Base-by-base conservation (phyloP, 1,284 basidiomycete genomes). In the Lignosus rhinocerotis region DNA sequence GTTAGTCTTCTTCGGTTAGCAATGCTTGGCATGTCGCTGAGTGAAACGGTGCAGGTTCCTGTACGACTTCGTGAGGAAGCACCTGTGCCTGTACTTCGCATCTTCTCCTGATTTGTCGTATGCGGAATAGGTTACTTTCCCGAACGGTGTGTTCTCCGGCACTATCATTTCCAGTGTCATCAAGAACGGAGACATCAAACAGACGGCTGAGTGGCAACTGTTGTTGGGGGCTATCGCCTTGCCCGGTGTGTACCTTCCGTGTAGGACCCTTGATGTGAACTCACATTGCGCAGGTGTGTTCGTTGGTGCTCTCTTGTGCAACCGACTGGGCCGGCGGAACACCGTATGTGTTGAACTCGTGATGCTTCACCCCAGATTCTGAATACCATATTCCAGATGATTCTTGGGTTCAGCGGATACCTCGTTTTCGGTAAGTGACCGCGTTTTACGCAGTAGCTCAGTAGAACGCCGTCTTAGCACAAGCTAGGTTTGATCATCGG, bases 361-460 rank as follows among this genome's bases (percentile, higher is more conserved):
- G 21, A 9, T 32, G 21, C 19, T 4, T 47, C 7, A 12, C 56
- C 8, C 34, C 36, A n/a, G 31, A 41, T 61, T 52, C 31, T 14
- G 52, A 53, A 60, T 53, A 34, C 46, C 44, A 43, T 56, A 38
- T 55, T 45, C 52, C 43, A 85, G 85, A 85, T 92, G 81, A 87
- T 90, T 66, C 73, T 89, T 43, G 90, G 90, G 0, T 91, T 92
- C 72, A 78, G 80, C 44, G 88, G 90, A 2, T 91, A 91, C 70
- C 74, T 92, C 30, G 71, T 91, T 21, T 85, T 92, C 66, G 87
- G 89, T 82, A 55, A 62, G 73, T 64, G 45, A 19, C 31, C 17
- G 31, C 42, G 25, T 10, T n/a, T 14, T 47, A 38, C 56, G 45
- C 44, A 38, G n/a, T 10, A 32, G 17, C 33, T 36, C 48, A 51